phyloP scores from a whole-genome alignment of 192 early-diverging fungal genomes.

The Entomortierella lignicola region DNA sequence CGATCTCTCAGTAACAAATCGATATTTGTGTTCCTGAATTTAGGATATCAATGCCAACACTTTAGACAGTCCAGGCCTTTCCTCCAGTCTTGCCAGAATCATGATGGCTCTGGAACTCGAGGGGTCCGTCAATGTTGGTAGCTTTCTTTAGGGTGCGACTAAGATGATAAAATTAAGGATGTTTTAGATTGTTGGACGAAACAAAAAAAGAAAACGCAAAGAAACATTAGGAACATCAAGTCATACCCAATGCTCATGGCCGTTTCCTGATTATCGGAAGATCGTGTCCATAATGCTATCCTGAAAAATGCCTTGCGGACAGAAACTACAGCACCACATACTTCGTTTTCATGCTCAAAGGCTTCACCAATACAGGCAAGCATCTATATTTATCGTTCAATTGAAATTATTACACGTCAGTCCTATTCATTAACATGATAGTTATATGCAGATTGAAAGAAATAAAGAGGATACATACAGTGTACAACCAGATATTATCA shows the following conservation, averaged over 20 bases:
- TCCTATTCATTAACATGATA: too few species aligned
- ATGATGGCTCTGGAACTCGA: conserved; percentile 52
- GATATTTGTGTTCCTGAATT: conserved; percentile 1
- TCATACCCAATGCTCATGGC: conserved; percentile 67
- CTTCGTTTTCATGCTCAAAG: conserved; percentile 81
- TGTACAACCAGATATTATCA: conserved; percentile 89
- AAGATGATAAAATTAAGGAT: too few species aligned
- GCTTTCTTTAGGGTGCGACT: conserved; percentile 47
- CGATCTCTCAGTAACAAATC: background rate
- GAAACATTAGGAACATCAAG: background rate
- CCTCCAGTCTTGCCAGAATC: conserved; percentile 31
- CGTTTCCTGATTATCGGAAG: conserved; percentile 63
- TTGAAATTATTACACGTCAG: background rate
- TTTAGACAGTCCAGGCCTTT: conserved; percentile 50
- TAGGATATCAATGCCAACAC: background rate
- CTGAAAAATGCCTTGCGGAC: conserved; percentile 87
- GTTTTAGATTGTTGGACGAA: too few species aligned
- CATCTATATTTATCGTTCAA: conserved; percentile 61
- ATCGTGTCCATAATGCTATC: conserved; percentile 88
- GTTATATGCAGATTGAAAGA: background rate
- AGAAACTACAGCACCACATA: conserved; percentile 94
- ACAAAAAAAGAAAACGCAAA: too few species aligned
- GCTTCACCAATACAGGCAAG: conserved; percentile 91
- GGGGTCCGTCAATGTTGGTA: conserved; percentile 29
- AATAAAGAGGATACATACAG: conserved; percentile 55